phyloP scores from a whole-genome alignment of 345 rosid genomes.

The Bruguiera sexangula region DNA sequence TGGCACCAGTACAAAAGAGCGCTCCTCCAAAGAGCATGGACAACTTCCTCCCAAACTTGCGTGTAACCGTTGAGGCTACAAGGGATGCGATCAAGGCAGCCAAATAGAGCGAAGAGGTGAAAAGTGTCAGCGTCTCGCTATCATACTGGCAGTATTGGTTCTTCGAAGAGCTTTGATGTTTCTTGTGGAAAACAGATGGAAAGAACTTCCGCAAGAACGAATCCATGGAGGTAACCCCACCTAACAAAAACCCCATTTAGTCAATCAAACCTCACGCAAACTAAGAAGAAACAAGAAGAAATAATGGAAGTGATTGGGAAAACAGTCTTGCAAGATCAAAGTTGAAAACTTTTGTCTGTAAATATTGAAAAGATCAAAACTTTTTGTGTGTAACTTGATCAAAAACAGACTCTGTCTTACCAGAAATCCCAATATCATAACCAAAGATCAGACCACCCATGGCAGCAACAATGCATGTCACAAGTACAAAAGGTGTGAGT shows the following conservation, averaged over 20 bases:
- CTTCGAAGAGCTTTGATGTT: conserved; percentile 31
- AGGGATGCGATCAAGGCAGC: conserved; percentile 80
- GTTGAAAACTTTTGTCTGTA: too few relatives aligned
- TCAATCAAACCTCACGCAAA: neutral
- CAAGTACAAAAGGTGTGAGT: conserved; percentile 64
- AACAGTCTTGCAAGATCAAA: too few relatives aligned
- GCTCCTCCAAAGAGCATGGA: conserved; percentile 91
- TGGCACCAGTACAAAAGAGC: conserved; percentile 80
- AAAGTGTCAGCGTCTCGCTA: conserved; percentile 63
- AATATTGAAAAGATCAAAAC: too few relatives aligned
- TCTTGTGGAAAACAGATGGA: conserved; percentile 56
- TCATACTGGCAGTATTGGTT: conserved; percentile 86
- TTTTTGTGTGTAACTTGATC: too few relatives aligned
- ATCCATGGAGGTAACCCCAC: conserved; percentile 91
- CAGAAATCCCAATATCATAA: conserved; percentile 92
- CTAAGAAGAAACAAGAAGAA: neutral
- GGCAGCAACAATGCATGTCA: conserved; percentile 89
- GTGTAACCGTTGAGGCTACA: conserved; percentile 73
- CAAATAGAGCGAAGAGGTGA: conserved; percentile 89
- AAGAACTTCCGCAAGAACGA: conserved; percentile 68
- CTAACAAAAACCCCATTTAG: conserved; percentile 24
- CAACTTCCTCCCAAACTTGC: conserved; percentile 64
- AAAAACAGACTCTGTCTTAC: conserved; percentile 26
- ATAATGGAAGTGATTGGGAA: neutral
- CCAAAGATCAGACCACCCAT: conserved; percentile 99